Evolutionary conservation across 768 basidiomycete genomes (phyloP).

Genomic region (Psilocybe tampanensis): DNA sequence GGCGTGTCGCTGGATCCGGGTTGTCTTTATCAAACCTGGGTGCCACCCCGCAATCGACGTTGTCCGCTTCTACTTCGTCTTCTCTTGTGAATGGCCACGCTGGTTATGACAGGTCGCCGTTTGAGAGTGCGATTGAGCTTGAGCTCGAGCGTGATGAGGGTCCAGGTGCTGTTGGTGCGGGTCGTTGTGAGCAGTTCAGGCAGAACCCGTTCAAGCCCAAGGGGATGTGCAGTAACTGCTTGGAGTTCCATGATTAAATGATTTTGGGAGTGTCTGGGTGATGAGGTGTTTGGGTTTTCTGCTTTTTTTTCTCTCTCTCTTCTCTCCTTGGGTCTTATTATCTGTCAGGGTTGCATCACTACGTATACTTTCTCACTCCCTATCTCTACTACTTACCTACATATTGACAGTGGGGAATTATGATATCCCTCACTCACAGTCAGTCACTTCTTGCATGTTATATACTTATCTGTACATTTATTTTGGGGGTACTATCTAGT

Average conservation of each 20-base stretch:
- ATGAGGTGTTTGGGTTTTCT: no score
- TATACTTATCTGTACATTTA: no score
- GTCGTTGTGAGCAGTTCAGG: constrained; percentile 55
- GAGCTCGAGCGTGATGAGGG: constrained; percentile 10
- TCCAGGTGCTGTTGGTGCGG: constrained; percentile 13
- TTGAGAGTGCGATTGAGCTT: constrained; percentile 62
- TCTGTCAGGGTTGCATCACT: no score
- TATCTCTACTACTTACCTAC: no score
- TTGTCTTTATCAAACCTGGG: constrained; percentile 16
- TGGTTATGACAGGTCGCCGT: constrained; percentile 57
- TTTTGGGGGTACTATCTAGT: no score
- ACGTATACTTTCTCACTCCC: no score
- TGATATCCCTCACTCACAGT: no score
- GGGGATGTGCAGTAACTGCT: constrained; percentile 70
- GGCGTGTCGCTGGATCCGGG: background rate
- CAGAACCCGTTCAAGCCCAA: constrained; percentile 69
- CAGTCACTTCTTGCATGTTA: no score
- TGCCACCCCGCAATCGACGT: background rate
- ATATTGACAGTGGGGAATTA: no score
- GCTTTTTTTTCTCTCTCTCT: no score
- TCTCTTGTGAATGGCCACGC: constrained; percentile 12
- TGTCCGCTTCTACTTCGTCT: background rate
- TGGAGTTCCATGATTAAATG: constrained; percentile 47
- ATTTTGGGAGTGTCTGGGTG: no score
- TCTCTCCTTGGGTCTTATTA: no score